phyloP scores from a whole-genome alignment of 1,284 basidiomycete species.

The Microbotryum lychnidis-dioicae region DNA sequence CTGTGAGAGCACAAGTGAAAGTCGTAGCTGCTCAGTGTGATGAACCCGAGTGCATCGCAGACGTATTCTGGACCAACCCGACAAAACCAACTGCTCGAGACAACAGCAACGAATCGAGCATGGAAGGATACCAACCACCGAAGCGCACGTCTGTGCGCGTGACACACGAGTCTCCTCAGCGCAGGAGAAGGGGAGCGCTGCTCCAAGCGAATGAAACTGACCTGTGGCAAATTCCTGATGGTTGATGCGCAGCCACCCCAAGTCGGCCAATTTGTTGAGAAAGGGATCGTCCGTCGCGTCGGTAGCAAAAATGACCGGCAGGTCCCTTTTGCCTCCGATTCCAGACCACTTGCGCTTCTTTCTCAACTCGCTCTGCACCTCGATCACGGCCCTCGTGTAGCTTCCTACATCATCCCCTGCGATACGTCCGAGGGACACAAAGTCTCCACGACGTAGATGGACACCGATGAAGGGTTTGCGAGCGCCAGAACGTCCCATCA shows the following conservation, averaged over 20 bases:
- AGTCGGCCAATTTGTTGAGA: constrained; percentile 12
- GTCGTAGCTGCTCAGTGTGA: constrained; percentile 9
- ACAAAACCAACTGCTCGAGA: constrained; percentile 21
- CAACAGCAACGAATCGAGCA: constrained; percentile 18
- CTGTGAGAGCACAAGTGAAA: background rate
- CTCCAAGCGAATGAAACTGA: background rate
- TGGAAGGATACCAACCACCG: constrained; percentile 22
- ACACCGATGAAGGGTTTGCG: constrained; percentile 21
- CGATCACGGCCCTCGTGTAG: constrained; percentile 11
- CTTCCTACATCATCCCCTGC: constrained; percentile 13
- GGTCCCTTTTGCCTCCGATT: background rate
- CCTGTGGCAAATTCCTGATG: constrained; percentile 9
- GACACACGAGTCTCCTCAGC: background rate
- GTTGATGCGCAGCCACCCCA: constrained; percentile 24
- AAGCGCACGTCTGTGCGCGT: constrained; percentile 4
- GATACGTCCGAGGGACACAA: constrained; percentile 12
- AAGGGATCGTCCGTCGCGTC: constrained; percentile 24
- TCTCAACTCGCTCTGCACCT: constrained; percentile 9
- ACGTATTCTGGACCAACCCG: constrained; percentile 9
- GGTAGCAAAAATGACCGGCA: constrained; percentile 23
- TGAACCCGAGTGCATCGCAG: background rate
- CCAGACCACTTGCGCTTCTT: background rate
- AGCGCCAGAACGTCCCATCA: constrained; percentile 15
- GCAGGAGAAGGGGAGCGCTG: background rate
- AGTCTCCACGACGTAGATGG: constrained; percentile 24